Base-by-base conservation (phyloP, 2,329 filamentous ascomycete genomes). In the Penicillium sumatraense region DNA sequence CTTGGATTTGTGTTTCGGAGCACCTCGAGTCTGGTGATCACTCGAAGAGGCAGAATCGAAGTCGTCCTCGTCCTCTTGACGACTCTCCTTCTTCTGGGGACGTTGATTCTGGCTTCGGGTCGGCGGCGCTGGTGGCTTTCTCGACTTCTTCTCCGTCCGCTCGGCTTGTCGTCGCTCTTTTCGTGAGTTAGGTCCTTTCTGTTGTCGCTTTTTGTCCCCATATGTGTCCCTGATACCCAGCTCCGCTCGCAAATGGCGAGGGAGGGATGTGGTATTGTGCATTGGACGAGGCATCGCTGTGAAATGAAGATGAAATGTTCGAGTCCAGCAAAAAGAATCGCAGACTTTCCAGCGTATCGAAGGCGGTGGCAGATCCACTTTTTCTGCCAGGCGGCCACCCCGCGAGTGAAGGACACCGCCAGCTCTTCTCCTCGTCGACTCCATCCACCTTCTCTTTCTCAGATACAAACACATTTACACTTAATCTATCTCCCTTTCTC, bases 111-210 rank as follows among this genome's bases (percentile, higher is more conserved):
- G 31, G 16, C 58, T 57, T 54, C 64, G 65, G 35, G 64, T 58
- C 3, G 56, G 57, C 40, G 51, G 51, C 20, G 62, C 57, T 49
- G 60, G 58, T 49, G 61, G 56, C 45, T 71, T 72, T 57, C 77
- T 77, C 24, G 72, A 66, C 70, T 84, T 89, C 71, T 86, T 89
- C 63, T 84, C 79, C 20, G 79, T 75, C 51, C 89, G 81, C 63
- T 89, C 85, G 14, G 82, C 82, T 68, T 87, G 90, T 53, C 89
- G 83, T 55, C 84, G 81, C 51, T 89, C 86, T 75, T 89, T 90
- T 62, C 88, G 81, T 42, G 68, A 62, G 26, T 62, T 58, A 21
- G 71, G 64, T 20, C 68, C 67, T 57, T 68, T 68, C 13, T 62
- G 60, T 40, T 59, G 67, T 44, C 67, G 65, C 57, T 69, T 68